Evolutionary conservation across 441 rosid species (phyloP).

Genomic region (Metrosideros polymorpha): DNA sequence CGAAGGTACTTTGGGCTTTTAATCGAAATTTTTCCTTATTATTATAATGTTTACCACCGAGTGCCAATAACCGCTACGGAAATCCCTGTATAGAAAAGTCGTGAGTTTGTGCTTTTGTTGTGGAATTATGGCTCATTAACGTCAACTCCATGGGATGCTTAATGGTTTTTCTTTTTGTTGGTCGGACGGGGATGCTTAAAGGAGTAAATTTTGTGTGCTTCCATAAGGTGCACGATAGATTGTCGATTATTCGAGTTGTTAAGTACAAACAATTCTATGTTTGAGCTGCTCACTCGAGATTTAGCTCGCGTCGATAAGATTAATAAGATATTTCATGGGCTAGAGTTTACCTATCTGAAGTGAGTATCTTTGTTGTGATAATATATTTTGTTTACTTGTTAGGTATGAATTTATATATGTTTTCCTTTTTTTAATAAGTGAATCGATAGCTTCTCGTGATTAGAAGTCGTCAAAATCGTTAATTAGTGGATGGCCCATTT

Average conservation of each 20-base stretch:
- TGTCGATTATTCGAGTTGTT: not conserved
- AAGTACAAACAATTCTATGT: not conserved
- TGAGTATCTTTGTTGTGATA: not conserved
- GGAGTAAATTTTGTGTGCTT: rapidly evolving
- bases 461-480: not conserved
- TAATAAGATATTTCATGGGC: not conserved
- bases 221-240: rapidly evolving
- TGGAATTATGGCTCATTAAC: too few relatives aligned
- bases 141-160: too few relatives aligned
- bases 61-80: too few relatives aligned
- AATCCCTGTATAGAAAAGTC: not conserved
- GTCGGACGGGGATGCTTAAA: too few relatives aligned
- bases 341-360: not conserved
- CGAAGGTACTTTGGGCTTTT: too few relatives aligned
- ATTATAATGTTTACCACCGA: too few relatives aligned
- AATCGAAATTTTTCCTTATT: too few relatives aligned
- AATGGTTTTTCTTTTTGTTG: too few relatives aligned
- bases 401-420: not conserved
- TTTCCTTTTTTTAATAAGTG: rapidly evolving
- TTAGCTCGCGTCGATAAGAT: rapidly evolving
- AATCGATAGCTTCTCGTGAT: not conserved
- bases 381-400: too few relatives aligned
- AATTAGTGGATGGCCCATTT: not conserved
- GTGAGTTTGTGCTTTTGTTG: not conserved
- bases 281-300: not conserved